Percentiles rank a stretch among this genome's conserved stretches.
Evolutionary conservation across 2,329 filamentous ascomycete species (phyloP).

Genomic region (Talaromyces atroroseus): DNA sequence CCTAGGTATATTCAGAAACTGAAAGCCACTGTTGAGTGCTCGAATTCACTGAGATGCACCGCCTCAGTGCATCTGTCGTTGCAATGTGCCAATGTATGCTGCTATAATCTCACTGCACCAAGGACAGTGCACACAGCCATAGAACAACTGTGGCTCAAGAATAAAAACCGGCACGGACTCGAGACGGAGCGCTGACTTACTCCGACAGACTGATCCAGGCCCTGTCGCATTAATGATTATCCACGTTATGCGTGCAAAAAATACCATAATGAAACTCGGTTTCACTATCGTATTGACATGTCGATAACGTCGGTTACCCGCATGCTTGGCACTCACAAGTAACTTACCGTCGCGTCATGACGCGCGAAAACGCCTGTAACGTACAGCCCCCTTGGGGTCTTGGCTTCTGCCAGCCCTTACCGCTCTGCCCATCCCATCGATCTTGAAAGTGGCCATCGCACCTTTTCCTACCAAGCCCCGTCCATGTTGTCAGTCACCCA

Average conservation of each 20-base stretch:
- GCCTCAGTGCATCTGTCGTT: not conserved
- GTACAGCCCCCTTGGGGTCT: conserved; percentile 13
- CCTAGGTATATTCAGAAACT: no score
- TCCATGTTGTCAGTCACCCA: conserved; percentile 12
- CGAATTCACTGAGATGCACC: not conserved
- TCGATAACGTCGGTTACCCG: not conserved
- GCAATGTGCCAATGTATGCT: no score
- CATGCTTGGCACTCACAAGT: no score
- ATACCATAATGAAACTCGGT: not conserved
- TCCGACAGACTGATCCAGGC: no score
- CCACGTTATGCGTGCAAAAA: no score
- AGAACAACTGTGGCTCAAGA: no score
- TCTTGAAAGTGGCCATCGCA: conserved; percentile 15
- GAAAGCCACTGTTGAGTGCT: no score
- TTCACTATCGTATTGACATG: not conserved
- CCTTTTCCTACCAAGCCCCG: not conserved
- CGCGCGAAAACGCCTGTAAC: not conserved
- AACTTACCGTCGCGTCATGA: not conserved
- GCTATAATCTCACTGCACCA: no score
- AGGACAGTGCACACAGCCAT: no score
- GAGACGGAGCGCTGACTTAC: no score
- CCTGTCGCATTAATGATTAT: no score
- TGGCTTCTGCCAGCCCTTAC: conserved; percentile 19
- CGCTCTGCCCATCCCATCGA: conserved; percentile 14
- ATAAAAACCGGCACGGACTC: no score